Evolutionary conservation across 2,329 filamentous ascomycete genomes (phyloP).

Genomic region (Alternaria novae-zelandiae): DNA sequence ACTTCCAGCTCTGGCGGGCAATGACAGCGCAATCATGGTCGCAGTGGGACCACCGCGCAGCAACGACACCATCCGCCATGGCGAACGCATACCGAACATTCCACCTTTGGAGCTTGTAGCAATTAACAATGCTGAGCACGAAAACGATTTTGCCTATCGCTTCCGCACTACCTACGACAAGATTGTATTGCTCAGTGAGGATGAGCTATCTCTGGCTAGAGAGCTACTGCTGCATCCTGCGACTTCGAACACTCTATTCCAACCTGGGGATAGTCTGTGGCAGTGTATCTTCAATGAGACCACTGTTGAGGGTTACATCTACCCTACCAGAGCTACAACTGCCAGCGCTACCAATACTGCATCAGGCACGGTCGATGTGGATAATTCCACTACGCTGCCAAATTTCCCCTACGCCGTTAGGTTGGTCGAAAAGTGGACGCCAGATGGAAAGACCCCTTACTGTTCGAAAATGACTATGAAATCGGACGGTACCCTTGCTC

Average conservation of each 20-base stretch:
- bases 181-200: conserved; percentile 24
- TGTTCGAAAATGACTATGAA: conserved; percentile 25
- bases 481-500: not conserved
- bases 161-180: conserved; percentile 35
- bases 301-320: conserved; percentile 32
- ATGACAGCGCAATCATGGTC: conserved; percentile 16
- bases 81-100: conserved; percentile 26
- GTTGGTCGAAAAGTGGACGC: conserved; percentile 28
- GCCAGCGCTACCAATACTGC: not conserved
- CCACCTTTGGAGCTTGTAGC: conserved; percentile 14
- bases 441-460: conserved; percentile 24
- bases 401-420: conserved; percentile 32
- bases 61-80: conserved; percentile 19
- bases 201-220: conserved; percentile 14
- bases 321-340: conserved; percentile 9
- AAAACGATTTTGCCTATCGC: conserved; percentile 21
- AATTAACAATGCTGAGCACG: not conserved
- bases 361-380: not conserved
- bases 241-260: conserved; percentile 9
- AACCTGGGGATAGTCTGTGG: conserved; percentile 28
- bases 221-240: not conserved
- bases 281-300: conserved; percentile 38
- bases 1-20: conserved; percentile 15
- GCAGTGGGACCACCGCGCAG: conserved; percentile 13
- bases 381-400: not conserved